A percentile compares a stretch with the other conserved stretches of the same genome.
phyloP scores from a whole-genome alignment of 2,329 filamentous ascomycete genomes.

The Ophiostoma australiae region DNA sequence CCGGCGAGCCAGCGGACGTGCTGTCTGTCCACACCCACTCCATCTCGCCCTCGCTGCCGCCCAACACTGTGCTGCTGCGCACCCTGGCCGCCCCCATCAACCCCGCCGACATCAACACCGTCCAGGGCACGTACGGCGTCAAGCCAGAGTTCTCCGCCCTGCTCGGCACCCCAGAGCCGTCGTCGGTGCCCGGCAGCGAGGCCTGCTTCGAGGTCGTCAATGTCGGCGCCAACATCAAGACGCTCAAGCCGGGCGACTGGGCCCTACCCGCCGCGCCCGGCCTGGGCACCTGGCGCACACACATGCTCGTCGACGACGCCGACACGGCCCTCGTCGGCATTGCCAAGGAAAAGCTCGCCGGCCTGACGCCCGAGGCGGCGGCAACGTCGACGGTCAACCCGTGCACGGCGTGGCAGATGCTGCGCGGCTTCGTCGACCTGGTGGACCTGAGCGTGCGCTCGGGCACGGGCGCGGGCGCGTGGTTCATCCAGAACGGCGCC shows the following conservation, averaged over 20 bases:
- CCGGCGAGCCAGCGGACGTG: conserved; percentile 63
- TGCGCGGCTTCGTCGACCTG: conserved; percentile 66
- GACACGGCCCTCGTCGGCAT: conserved; percentile 61
- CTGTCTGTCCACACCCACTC: conserved; percentile 65
- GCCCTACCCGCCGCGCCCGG: conserved; percentile 79
- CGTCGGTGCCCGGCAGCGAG: conserved; percentile 82
- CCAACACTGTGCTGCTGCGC: conserved; percentile 65
- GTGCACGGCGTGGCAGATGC: conserved; percentile 88
- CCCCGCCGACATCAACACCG: conserved; percentile 95
- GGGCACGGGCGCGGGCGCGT: conserved; percentile 67
- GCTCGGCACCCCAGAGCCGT: conserved; percentile 69
- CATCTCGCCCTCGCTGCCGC: conserved; percentile 68
- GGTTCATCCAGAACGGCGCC: conserved; percentile 96
- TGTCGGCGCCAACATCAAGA: conserved; percentile 52
- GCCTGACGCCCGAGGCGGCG: conserved; percentile 67
- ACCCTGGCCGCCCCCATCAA: conserved; percentile 91
- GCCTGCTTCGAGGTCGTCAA: conserved; percentile 86
- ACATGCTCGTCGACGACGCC: conserved; percentile 60
- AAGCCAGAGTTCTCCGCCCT: conserved; percentile 71
- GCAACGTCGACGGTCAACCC: conserved; percentile 91
- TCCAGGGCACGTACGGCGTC: conserved; percentile 91
- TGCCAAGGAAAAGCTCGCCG: conserved; percentile 24
- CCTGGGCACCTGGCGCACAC: conserved; percentile 93
- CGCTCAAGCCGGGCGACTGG: conserved; percentile 76
- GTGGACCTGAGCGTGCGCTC: conserved; percentile 44